Evolutionary conservation across 2,329 filamentous ascomycete species (phyloP), one percentile per base, ranked within the genome.

Genomic region (Pyricularia sp.): DNA sequence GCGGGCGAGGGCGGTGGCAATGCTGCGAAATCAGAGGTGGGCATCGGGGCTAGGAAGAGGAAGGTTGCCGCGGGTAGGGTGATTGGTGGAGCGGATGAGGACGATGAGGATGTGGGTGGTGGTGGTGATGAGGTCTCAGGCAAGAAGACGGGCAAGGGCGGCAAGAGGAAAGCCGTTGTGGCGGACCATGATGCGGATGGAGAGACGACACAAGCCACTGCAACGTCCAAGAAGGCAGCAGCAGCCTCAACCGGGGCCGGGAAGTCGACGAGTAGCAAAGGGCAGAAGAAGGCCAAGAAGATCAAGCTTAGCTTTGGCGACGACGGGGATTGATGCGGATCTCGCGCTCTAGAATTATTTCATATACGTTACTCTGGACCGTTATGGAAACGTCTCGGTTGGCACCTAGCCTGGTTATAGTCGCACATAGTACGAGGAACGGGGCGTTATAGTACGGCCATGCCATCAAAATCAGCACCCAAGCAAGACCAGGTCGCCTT

Each of bases 221-320:
- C 31, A n/a, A 6, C 64, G 5, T 20, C 9, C 31, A 65, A 42
- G 64, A 9, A 36, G 68, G 68, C 12, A 31, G 55, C 65, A 33
- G 26, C 17, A 0, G 69, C 69, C 12, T 66, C 65, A 63, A 70
- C 23, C 70, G 20, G 63, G 20, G 66, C 36, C 5, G 69, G 31
- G 5, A 69, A 68, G 10, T 55, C 69, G 4, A 67, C 70, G 31
- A 66, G 64, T 59, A 59, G 28, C 36, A 67, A 75, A 69, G 76
- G 76, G 9, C 85, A 83, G 76, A 87, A 88, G 76, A 85, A 85
- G 77, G 79, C 81, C 4, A 87, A 87, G 77, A 90, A 89, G 79
- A 86, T 90, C 70, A 90, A 90, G 79, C 79, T 90, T 64, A 90
- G 88, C 77, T 90, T 90, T 75, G 86, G 86, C 69, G 87, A 89